A percentile compares a stretch with the other conserved stretches of the same genome.
Conservation (phyloP, 495 filamentous ascomycete species). For the Copromyces sp. region DNA sequence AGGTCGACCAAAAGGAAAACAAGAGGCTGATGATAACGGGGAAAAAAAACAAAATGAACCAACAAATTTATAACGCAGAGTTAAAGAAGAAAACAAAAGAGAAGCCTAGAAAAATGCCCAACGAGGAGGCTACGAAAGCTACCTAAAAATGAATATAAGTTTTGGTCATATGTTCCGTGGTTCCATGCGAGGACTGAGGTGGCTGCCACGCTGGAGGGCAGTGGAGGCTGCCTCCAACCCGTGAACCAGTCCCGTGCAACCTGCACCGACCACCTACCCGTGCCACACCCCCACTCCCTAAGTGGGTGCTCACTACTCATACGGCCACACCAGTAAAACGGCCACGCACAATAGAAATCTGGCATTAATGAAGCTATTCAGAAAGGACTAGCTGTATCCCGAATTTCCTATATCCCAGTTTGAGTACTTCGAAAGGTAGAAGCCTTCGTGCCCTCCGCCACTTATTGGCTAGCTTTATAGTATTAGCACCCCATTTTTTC, state of each 20-base stretch:
- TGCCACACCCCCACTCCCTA: no score
- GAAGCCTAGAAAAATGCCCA: neutral
- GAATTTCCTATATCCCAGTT: no score
- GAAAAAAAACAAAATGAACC: neutral
- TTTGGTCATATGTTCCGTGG: neutral
- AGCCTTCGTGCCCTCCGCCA: no score
- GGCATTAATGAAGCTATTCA: no score
- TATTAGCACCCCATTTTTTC: no score
- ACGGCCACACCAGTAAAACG: no score
- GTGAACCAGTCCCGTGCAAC: neutral
- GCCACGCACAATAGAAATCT: no score
- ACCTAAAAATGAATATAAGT: neutral
- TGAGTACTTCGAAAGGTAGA: no score
- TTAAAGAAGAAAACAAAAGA: neutral
- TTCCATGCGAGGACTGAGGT: neutral
- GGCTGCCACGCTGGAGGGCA: neutral
- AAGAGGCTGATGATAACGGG: neutral
- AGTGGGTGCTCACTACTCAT: no score
- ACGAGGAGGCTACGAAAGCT: neutral
- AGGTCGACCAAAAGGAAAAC: neutral
- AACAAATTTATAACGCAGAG: neutral
- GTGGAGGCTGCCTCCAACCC: neutral
- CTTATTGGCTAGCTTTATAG: no score
- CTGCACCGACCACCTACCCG: neutral
- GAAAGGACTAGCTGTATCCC: no score